Evolutionary conservation across 768 basidiomycete species (phyloP).

Genomic region (Lactifluus pinguis): DNA sequence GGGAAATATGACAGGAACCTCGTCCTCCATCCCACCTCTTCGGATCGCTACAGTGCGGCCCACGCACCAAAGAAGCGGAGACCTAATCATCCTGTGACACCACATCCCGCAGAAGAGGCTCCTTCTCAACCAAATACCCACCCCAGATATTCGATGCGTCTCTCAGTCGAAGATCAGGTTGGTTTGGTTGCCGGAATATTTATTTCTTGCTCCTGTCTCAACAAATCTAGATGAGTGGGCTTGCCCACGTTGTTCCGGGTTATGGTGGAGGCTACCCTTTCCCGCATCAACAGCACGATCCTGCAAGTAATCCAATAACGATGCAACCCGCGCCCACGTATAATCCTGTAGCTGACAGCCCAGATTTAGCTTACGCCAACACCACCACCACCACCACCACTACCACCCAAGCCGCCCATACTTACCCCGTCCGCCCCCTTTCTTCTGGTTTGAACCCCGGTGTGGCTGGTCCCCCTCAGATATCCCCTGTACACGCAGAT

Average conservation of each 20-base stretch:
- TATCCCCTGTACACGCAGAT: conserved; percentile 8
- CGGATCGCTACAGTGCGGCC: conserved; percentile 60
- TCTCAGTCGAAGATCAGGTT: conserved; percentile 13
- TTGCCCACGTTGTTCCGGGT: conserved; percentile 1
- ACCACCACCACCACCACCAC: conserved; percentile 7
- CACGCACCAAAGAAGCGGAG: conserved; percentile 26
- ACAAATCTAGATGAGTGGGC: conserved; percentile 8
- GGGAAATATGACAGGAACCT: conserved; percentile 80
- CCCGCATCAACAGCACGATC: conserved; percentile 8
- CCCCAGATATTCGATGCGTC: conserved; percentile 14
- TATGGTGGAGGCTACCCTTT: conserved; percentile 10
- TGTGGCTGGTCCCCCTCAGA: conserved; percentile 4
- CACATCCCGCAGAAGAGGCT: conserved; percentile 15
- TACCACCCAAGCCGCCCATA: conserved; percentile 5
- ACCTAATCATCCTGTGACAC: conserved; percentile 22
- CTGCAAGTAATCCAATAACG: conserved; percentile 9
- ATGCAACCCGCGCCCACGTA: conserved; percentile 10
- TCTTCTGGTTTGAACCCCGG: conserved; percentile 2
- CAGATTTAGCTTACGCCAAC: conserved; percentile 8
- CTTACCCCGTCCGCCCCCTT: conserved; percentile 8
- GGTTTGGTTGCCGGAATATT: not conserved
- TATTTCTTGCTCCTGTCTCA: not conserved
- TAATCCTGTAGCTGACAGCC: not conserved
- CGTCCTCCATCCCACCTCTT: conserved; percentile 76
- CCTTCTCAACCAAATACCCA: conserved; percentile 20